Base-by-base conservation (phyloP, 345 rosid species). In the Raphanus sativus region DNA sequence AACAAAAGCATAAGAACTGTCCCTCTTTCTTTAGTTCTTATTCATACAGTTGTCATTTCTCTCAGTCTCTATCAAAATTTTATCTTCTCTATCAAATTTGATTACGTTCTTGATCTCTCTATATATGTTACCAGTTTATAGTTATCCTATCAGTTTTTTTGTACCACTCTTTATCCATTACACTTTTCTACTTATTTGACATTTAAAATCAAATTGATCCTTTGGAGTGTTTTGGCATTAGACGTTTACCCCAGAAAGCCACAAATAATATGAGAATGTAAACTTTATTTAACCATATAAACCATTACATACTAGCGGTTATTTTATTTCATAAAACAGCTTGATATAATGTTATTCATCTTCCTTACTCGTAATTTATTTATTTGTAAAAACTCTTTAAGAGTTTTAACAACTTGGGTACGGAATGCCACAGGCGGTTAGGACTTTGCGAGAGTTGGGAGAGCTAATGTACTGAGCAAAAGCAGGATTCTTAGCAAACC, bases 361-460 rank as follows among this genome's bases (percentile, higher is more conserved):
- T 67, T 40, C 67, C 24, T 34, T 71, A 15, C 26, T 62, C 67
- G 65, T 63, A n/a, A 42, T 33, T 21, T 78, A 73, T 30, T 29
- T 25, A 34, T 21, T 63, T 54, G 50, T 45, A 10, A 66, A 59
- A 24, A 33, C 32, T 71, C 70, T 6, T 42, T 34, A 50, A n/a
- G 48, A 65, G 38, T 61, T 55, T 76, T 74, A 88, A 80, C 93
- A 90, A 65, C 8, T 77, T 30, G 97, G 92, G 63, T 56, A 76
- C 11, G 87, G 32, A 62, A 89, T 77, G 8, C 88, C 86, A 73
- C 97, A 92, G 25, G 83, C 60, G 30, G 45, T 10, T 0, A 73
- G 80, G 11, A 87, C 71, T 77, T 65, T 85, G 30, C 68, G 83
- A 5, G 90, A 86, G 17, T 83, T 89, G n/a, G 94, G 88, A 29